A percentile compares a stretch with the other conserved stretches of the same genome.
Conservation (phyloP, 2,329 filamentous ascomycete genomes). For the Diaporthe citriasiana region DNA sequence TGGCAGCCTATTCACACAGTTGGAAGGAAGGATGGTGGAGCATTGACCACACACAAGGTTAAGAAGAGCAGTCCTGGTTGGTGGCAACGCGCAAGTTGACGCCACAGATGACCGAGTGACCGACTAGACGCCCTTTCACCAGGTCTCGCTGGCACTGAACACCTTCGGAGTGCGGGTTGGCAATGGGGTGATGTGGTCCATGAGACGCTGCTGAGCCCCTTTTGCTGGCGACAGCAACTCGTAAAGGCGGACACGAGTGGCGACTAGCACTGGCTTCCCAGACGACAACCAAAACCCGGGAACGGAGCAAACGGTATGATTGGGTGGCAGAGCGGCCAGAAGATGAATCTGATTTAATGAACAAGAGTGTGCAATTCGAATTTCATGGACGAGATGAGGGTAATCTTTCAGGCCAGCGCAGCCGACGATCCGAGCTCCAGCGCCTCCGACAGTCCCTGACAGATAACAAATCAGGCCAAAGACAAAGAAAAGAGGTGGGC, state of each 20-base stretch:
- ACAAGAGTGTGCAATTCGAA: background rate
- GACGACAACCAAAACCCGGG: background rate
- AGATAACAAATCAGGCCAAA: background rate
- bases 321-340: background rate
- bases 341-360: slow-evolving; percentile 15
- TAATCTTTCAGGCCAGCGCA: slow-evolving; percentile 13
- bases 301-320: background rate
- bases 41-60: background rate
- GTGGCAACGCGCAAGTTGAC: background rate
- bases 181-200: background rate
- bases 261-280: background rate
- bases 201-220: slow-evolving; percentile 1
- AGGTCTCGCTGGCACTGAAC: background rate
- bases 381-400: slow-evolving; percentile 10
- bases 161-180: background rate
- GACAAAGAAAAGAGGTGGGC: background rate
- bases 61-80: slow-evolving; percentile 1
- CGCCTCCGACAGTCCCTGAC: background rate
- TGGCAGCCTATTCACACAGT: background rate
- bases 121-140: background rate
- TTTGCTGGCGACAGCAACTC: background rate
- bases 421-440: slow-evolving; percentile 17
- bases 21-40: background rate
- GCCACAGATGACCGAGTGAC: slow-evolving; percentile 13
- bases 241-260: background rate